Conservation (phyloP, 305 asterid genomes). For the Caryopteris hybrid region DNA sequence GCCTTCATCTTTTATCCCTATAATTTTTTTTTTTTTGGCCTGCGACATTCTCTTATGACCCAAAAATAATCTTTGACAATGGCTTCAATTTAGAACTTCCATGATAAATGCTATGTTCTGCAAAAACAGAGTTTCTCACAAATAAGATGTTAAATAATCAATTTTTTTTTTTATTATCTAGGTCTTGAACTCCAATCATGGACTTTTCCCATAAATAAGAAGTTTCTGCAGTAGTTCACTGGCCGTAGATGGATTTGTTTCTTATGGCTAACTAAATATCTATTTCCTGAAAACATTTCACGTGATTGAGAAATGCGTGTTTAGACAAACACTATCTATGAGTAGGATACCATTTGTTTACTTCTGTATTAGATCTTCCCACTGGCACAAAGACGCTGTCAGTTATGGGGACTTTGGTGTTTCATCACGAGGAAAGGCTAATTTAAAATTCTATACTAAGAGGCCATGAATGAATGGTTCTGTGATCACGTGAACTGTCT, state of each 20-base stretch:
- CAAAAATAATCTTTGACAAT: neutral
- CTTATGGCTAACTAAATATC: neutral
- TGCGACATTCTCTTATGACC: no score
- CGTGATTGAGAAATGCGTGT: neutral
- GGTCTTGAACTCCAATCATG: neutral
- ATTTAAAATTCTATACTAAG: neutral
- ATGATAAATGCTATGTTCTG: neutral
- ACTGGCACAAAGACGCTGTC: neutral
- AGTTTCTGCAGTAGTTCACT: neutral
- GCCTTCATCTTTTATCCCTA: neutral
- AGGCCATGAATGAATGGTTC: neutral
- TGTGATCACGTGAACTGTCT: neutral
- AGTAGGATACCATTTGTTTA: neutral
- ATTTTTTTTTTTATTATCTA: neutral
- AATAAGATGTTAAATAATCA: neutral
- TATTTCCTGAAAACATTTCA: neutral
- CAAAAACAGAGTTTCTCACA: neutral
- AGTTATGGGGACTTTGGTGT: neutral
- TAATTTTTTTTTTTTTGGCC: no score
- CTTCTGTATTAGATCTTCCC: neutral
- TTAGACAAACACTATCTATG: neutral
- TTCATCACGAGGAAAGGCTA: neutral
- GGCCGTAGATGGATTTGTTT: constrained; percentile 9
- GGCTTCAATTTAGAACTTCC: neutral
- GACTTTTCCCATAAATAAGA: neutral